Base-by-base conservation (phyloP, 2,329 filamentous ascomycete species). In the Alternaria sp. region DNA sequence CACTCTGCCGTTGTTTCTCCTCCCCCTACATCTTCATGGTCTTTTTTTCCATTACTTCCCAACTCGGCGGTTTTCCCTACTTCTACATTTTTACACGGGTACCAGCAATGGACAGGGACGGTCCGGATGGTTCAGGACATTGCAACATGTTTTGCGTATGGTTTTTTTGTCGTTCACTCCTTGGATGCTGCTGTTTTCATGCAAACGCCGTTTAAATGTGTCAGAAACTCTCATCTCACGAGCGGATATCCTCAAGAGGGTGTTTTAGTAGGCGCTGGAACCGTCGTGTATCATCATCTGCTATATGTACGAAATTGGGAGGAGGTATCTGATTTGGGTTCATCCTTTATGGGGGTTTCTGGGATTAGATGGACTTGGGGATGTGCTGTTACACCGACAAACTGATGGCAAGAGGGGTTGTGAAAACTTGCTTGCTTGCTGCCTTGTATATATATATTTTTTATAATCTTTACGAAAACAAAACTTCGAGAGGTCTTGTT, bases 231-330 rank as follows among this genome's bases (percentile, higher is more conserved):
- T 70, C 68, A 69, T 69, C 68, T 71, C 68, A 66, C 33, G 61
- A 53, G 63, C 63, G 65, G 17, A 17, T 17, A 17, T 17, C 63
- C 63, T 63, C 42, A 60, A 60, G 46, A 14, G 42, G 61, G 61
- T 60, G 59, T 66, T 50, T 63, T 54, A 58, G 56, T 56, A 64
- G 67, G 69, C 67, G 67, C 67, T 69, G 69, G 66, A 65, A 56
- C 65, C 68, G 68, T 71, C 68, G 67, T 71, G 68, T 71, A 70
- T 66, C 63, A 71, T 67, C 61, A 63, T 56, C 56, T 71, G 66
- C 44, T 48, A 48, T 36, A 48, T 44, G 44, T 69, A 70, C 62
- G 66, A 62, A 64, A 56, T 44, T 40, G 64, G 44, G 44, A 14
- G 41, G 58, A 17, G 17, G 17, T 62, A 59, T 63, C 61, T 50